Evolutionary conservation across 2,329 filamentous ascomycete species (phyloP).

Genomic region (Hypoxylon sp.): DNA sequence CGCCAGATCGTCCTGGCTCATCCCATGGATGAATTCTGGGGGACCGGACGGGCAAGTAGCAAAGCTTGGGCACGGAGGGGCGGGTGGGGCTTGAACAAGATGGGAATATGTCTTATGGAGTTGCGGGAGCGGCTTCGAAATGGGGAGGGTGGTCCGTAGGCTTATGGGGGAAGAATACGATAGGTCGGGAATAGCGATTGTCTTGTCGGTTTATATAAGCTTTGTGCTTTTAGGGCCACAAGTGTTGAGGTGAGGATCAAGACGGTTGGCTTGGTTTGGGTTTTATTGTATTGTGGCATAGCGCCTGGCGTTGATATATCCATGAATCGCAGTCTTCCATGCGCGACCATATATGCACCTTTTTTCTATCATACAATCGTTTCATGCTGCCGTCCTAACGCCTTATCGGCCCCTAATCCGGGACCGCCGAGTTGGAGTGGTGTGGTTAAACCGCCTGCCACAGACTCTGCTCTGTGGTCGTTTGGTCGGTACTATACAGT

Average conservation of each 20-base stretch:
- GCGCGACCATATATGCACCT: constrained; percentile 44
- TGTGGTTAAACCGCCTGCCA: constrained; percentile 48
- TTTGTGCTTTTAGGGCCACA: not conserved
- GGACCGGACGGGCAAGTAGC: not conserved
- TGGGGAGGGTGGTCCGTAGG: not conserved
- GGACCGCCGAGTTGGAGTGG: constrained; percentile 50
- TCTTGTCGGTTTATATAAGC: not conserved
- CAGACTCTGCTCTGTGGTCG: constrained; percentile 40
- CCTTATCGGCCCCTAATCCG: constrained; percentile 46
- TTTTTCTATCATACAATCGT: constrained; percentile 53
- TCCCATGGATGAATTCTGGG: not conserved
- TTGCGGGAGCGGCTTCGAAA: not conserved
- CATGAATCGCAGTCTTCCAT: constrained; percentile 30
- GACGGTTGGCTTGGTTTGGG: not conserved
- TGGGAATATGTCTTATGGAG: not conserved
- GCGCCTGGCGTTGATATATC: constrained; percentile 22
- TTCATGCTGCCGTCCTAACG: constrained; percentile 40
- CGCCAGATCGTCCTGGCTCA: not conserved
- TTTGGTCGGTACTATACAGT: constrained; percentile 51
- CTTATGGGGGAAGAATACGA: not conserved
- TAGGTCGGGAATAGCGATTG: not conserved
- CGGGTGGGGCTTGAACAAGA: not conserved
- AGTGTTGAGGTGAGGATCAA: not conserved
- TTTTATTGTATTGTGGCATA: constrained; percentile 31
- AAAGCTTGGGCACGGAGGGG: not conserved